Evolutionary conservation across 2,329 filamentous ascomycete species (phyloP), one percentile per base, ranked within the genome.

Genomic region (Colletotrichum spinosum): DNA sequence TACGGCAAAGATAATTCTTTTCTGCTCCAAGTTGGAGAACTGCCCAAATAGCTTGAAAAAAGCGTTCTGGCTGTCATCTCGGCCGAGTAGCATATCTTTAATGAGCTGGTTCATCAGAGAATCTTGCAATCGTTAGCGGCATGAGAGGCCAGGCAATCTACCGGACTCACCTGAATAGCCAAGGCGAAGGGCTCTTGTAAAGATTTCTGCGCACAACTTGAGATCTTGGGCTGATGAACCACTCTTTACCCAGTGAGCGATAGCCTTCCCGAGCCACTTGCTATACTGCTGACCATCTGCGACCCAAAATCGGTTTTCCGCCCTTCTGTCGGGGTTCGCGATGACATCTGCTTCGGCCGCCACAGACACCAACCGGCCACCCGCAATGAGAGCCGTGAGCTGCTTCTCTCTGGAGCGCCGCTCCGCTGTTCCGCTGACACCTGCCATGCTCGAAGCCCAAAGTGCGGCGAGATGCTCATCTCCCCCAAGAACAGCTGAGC

Each of bases 191-290:
- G 87, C 83, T 67, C 90, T 89, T 4, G 86, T 78, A 12, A 88
- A 78, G 2, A 89, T 54, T 3, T 83, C 80, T 13, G 80, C 80
- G 48, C 78, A 81, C 8, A 84, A 71, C 53, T 78, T 83, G 11
- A 75, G 66, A 8, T 79, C 77, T 10, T 75, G 69, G 69, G 74
- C 76, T 70, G 60, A 68, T 38, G 68, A 75, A 60, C 60, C 69
- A 12, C 38, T 37, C 50, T 69, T 74, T 48, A 72, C 77, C 80
- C 77, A 89, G 34, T 69, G 73, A 37, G 74, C 80, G 54, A 96
- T 81, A 72, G 89, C 92, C 12, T 76, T 77, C 2, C 89, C 91
- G 44, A 97, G 76, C 94, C 94, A 97, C 37, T 78, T 77, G 11
- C 87, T 85, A 77, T 92, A 97, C 15, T 83, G 75, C 34, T 80